These are phyloP conservation scores for Alloteropsis angusta DNA, from an alignment of 202 grass and related monocot genomes.

Conservation along the genomic window DNA sequence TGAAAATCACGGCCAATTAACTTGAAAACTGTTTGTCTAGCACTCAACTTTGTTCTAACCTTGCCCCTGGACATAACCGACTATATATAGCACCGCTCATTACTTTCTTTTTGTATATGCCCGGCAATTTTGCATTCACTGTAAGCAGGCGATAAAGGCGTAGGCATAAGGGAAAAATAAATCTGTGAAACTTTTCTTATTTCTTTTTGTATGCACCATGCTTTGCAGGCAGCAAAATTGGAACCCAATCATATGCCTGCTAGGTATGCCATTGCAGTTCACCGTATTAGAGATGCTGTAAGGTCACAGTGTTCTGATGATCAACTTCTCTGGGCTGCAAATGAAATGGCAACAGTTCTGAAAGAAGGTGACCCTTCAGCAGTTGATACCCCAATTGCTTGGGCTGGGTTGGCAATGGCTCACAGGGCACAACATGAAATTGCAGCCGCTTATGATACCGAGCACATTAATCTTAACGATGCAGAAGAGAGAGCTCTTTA, in stretches of 20 bases:
- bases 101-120: neutral
- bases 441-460: constrained; percentile 44
- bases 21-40: neutral
- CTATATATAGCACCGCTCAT: neutral
- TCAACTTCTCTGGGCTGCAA: constrained; percentile 86
- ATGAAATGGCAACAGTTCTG: constrained; percentile 82
- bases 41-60: neutral
- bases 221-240: constrained; percentile 74
- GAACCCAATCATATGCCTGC: constrained; percentile 95
- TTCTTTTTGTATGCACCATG: neutral
- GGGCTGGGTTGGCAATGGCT: constrained; percentile 88
- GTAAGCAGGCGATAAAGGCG: neutral
- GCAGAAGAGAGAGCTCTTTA: constrained; percentile 67
- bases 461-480: constrained; percentile 52
- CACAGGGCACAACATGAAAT: constrained; percentile 94
- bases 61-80: neutral
- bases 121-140: neutral
- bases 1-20: neutral
- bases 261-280: constrained; percentile 82
- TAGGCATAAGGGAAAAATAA: neutral
- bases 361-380: constrained; percentile 85
- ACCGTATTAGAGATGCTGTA: constrained; percentile 88
- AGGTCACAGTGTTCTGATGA: constrained; percentile 64
- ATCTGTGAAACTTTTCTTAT: neutral
- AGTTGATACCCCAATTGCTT: constrained; percentile 83